Base-by-base conservation (phyloP, 2,329 filamentous ascomycete genomes). In the Epicoccum nigrum region DNA sequence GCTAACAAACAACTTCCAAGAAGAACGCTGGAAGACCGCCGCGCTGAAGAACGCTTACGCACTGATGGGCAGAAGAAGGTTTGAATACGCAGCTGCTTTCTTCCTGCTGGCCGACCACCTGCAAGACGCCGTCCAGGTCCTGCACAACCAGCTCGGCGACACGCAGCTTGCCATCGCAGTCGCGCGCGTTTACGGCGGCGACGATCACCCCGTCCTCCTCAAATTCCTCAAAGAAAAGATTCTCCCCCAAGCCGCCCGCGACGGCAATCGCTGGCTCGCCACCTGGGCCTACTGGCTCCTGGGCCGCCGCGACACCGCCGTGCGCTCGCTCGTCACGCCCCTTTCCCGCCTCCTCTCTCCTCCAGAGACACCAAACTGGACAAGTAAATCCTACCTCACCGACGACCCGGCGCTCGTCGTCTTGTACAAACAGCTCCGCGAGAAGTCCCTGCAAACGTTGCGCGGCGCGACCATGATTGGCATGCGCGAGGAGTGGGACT, bases 1-100 rank as follows among this genome's bases (percentile, higher is more conserved):
- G 23, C 78, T 99, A 17, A 83, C 87, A n/a, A 95, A 97, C 66
- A 92, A 97, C 70, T 99, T 99, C 71, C 81, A 85, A 4, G 89
- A 96, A 55, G 82, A 86, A 0, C 88, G 90, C 61, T 97, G 94
- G 90, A 89, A 84, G 70, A 96, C 89, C 1, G 86, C 90, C 4
- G 94, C 94, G 0, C 77, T 96, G 53, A 99, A 99, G 75, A 99
- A 99, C 70, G 94, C 94, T 0, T 99, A 97, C 74, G 93, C 94
- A 2, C 75, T 99, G 46, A 86, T 99, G 68, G 94, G 93, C 59
- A 95, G 92, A 74, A 84, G 91, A 35, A 83, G 94, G 41, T 97
- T 97, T 70, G 91, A 90, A 74, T 99, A 99, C 67, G 92, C 94
- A 3, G 94, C 93, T 1, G 89, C 94, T 0, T 99, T 97, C 76